Conservation (phyloP, 1,284 basidiomycete genomes). For the Wallemia mellicola region DNA sequence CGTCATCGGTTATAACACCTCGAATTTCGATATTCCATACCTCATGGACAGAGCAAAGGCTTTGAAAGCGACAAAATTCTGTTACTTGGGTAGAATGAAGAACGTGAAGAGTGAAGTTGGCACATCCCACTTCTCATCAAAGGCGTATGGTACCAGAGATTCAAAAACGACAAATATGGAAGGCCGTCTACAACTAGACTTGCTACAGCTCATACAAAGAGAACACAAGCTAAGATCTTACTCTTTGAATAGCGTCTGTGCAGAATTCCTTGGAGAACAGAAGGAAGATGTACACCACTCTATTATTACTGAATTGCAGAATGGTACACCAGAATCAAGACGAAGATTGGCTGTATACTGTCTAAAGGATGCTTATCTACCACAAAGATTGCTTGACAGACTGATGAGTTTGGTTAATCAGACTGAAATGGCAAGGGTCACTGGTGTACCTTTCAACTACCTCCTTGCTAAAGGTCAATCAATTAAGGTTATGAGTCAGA, state of each 20-base stretch:
- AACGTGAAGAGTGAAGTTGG: constrained; percentile 42
- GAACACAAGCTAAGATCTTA: constrained; percentile 86
- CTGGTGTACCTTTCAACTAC: constrained; percentile 90
- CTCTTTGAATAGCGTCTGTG: constrained; percentile 79
- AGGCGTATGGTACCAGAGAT: constrained; percentile 77
- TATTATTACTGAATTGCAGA: constrained; percentile 83
- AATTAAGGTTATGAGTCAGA: constrained; percentile 80
- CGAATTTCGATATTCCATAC: constrained; percentile 80
- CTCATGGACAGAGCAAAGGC: constrained; percentile 62
- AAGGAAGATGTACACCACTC: constrained; percentile 94
- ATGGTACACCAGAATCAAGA: constrained; percentile 66
- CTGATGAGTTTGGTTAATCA: constrained; percentile 95
- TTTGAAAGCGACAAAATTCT: constrained; percentile 38
- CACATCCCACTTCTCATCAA: constrained; percentile 81
- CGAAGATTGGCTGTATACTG: constrained; percentile 79
- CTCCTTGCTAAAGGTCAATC: constrained; percentile 71
- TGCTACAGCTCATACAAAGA: constrained; percentile 83
- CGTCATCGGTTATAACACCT: constrained; percentile 74
- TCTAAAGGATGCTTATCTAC: constrained; percentile 87
- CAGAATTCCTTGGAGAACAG: constrained; percentile 81
- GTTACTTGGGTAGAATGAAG: constrained; percentile 43
- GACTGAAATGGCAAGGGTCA: constrained; percentile 81
- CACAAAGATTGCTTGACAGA: constrained; percentile 73
- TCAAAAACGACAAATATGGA: constrained; percentile 71
- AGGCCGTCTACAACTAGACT: constrained; percentile 67